Evolutionary conservation across 2,329 filamentous ascomycete genomes (phyloP), one percentile per base, ranked within the genome.

Genomic region (Tolypocladium cylindrosporum): DNA sequence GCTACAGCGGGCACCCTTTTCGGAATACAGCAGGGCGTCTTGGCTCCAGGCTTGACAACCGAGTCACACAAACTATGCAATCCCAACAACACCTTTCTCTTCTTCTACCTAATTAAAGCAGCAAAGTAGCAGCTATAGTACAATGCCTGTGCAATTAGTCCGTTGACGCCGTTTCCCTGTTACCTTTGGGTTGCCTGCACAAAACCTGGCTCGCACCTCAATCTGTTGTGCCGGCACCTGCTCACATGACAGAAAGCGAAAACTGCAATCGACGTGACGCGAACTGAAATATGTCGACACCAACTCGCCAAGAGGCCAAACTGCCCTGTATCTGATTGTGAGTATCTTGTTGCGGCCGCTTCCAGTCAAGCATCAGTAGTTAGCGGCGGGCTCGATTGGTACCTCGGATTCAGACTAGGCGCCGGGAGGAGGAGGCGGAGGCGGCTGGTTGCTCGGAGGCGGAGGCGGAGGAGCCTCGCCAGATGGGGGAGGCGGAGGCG

Each of bases 401-500:
- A 45, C 56, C 55, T 48, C 40, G 27, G 37, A 8, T 41, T 24
- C 40, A 56, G 56, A 66, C 70, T 70, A 80, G 62, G 77, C 77
- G 64, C 77, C 77, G 59, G 77, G 77, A 62, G 84, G 84, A 56
- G 84, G 84, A 58, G 84, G 85, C 31, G 88, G 85, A 19, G 85
- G 84, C 62, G 85, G 80, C 62, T 84, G 84, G 62, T 78, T 77
- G 57, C 80, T 80, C 58, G 84, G 84, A 63, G 85, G 85, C 24
- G 88, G 85, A 42, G 85, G 84, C 58, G 85, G 84, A 55, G 80
- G 79, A 58, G 79, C 69, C 50, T 73, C 71, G 48, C 72, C 70
- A 60, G 82, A 81, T 31, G 83, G 81, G n/a, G 84, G 82, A 1
- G 85, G 83, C 34, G 85, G 85, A 50, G 82, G 82, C 58, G 79